Evolutionary conservation across 2,329 filamentous ascomycete species (phyloP).

Genomic region (Aspergillus felis): DNA sequence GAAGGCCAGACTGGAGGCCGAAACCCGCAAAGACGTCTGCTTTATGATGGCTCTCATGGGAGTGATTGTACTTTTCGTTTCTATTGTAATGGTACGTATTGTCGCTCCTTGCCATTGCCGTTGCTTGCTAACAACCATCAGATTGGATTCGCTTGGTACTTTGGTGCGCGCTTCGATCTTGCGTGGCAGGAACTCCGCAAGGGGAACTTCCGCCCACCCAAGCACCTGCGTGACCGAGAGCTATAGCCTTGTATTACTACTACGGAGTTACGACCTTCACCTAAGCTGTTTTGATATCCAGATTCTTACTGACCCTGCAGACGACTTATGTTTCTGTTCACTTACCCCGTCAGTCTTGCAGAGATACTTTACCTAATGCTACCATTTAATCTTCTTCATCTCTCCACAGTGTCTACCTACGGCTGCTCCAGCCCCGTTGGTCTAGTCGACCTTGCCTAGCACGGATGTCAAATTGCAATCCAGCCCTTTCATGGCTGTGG

Average conservation of each 20-base stretch:
- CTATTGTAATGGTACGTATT: constrained; percentile 70
- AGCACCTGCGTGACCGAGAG: constrained; percentile 30
- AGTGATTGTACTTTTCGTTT: constrained; percentile 68
- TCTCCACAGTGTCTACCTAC: background rate
- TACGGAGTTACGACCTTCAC: constrained; percentile 29
- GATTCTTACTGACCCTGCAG: constrained; percentile 22
- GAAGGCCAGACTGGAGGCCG: constrained; percentile 45
- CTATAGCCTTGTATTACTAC: constrained; percentile 31
- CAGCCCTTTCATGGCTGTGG: constrained; percentile 73
- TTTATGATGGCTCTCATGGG: constrained; percentile 68
- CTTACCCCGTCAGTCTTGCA: constrained; percentile 19
- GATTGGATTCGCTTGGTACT: constrained; percentile 72
- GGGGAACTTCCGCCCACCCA: constrained; percentile 44
- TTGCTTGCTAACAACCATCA: constrained; percentile 34
- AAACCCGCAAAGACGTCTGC: constrained; percentile 52
- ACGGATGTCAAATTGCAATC: constrained; percentile 99
- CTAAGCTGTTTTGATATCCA: constrained; percentile 19
- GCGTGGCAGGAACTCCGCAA: constrained; percentile 54
- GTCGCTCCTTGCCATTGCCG: background rate
- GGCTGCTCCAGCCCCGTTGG: background rate
- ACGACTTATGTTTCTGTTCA: constrained; percentile 26
- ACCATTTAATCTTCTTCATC: constrained; percentile 12
- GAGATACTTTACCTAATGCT: constrained; percentile 30
- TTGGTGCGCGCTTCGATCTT: constrained; percentile 79
- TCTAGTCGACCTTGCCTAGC: constrained; percentile 49